phyloP scores from a whole-genome alignment of 345 rosid genomes.

The Citrus mangshanensis region DNA sequence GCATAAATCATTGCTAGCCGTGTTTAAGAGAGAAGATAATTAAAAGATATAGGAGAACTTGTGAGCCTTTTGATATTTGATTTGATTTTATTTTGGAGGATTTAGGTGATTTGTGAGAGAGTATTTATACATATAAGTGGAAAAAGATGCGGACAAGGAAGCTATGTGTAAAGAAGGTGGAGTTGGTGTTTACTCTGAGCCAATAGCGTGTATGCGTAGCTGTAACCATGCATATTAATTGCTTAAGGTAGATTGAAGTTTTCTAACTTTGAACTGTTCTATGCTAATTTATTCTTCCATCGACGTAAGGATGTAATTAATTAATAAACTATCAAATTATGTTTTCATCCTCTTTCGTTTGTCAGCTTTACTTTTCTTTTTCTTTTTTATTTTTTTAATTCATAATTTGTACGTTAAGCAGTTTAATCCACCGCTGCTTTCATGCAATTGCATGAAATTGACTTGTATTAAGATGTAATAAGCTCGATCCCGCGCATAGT shows the following conservation, averaged over 20 bases:
- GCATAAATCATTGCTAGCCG: too few relatives aligned
- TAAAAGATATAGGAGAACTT: neutral
- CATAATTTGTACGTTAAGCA: neutral
- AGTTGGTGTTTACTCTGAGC: conserved; percentile 14
- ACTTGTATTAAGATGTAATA: neutral
- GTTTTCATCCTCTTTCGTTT: neutral
- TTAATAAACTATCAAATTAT: neutral
- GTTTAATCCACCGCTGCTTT: neutral
- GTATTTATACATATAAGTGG: conserved; percentile 11
- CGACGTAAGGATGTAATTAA: neutral
- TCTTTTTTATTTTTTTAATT: too few relatives aligned
- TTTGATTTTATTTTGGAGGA: too few relatives aligned
- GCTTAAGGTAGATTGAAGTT: neutral
- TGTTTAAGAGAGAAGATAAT: too few relatives aligned
- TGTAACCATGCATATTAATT: neutral
- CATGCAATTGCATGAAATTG: neutral
- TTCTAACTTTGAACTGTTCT: conserved; percentile 3
- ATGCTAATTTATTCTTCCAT: neutral
- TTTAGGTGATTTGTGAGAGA: neutral
- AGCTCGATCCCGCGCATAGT: neutral
- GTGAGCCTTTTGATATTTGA: neutral
- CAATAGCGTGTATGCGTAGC: conserved; percentile 11
- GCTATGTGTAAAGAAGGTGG: neutral
- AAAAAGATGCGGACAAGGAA: neutral
- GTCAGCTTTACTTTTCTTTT: neutral